A percentile compares a stretch with the other conserved stretches of the same genome.
phyloP scores from a whole-genome alignment of 805 yeast species.

The Candida argentea region DNA sequence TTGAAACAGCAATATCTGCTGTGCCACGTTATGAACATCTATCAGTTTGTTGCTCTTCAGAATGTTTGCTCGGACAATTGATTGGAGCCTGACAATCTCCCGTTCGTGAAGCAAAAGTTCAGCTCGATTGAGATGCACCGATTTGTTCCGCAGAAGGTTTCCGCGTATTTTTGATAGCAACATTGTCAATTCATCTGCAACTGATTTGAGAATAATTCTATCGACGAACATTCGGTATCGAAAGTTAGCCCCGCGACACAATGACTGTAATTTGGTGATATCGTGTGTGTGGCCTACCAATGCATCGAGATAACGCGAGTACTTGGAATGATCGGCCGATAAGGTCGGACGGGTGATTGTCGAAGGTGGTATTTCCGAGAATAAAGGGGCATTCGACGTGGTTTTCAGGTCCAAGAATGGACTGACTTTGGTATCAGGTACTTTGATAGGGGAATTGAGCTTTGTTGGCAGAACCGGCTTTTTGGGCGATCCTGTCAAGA shows the following conservation, averaged over 20 bases:
- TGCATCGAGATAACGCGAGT: too few species aligned
- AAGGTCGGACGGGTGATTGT: too few species aligned
- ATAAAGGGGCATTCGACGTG: too few species aligned
- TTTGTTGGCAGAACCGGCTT: conserved; percentile 2
- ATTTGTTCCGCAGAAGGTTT: conserved; percentile 19
- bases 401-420: too few species aligned
- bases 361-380: too few species aligned
- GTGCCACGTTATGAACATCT: conserved; percentile 8
- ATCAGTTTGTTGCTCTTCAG: conserved; percentile 4
- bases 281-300: too few species aligned
- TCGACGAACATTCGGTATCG: conserved; percentile 58
- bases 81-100: conserved; percentile 30
- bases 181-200: conserved; percentile 37
- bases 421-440: conserved; percentile 3
- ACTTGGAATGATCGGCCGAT: too few species aligned
- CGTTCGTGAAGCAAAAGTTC: conserved; percentile 18
- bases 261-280: conserved; percentile 52
- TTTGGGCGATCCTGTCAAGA: conserved; percentile 6
- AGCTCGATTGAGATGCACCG: conserved; percentile 25
- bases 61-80: conserved; percentile 22
- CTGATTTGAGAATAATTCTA: conserved; percentile 49
- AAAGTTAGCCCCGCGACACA: conserved; percentile 57
- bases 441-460: too few species aligned
- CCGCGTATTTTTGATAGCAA: conserved; percentile 49
- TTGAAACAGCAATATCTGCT: conserved; percentile 25